A percentile compares a stretch with the other conserved stretches of the same genome.
These are phyloP conservation scores for Suhomyces tanzawaensis DNA, from an alignment of 805 yeast genomes.

Conservation along the genomic window DNA sequence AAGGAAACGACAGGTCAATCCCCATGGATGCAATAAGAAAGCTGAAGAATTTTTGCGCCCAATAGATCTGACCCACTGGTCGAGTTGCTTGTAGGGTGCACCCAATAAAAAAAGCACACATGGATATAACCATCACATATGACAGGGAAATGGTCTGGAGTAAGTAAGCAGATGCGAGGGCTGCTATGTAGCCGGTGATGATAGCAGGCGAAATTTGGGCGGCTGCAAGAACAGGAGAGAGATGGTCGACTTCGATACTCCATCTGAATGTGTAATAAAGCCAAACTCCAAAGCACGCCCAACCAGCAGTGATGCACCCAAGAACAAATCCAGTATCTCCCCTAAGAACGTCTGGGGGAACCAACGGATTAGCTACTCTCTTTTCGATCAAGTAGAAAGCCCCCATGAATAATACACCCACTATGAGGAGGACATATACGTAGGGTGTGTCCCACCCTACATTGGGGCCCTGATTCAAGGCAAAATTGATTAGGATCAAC, in stretches of 20 bases:
- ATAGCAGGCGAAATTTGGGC: constrained; percentile 19
- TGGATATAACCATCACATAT: constrained; percentile 13
- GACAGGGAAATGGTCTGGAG: constrained; percentile 11
- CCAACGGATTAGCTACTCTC: constrained; percentile 13
- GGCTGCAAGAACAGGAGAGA: constrained; percentile 12
- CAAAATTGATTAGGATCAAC: constrained; percentile 16
- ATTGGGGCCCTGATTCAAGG: constrained; percentile 21
- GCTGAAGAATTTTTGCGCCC: constrained; percentile 18
- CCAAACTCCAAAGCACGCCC: constrained; percentile 21
- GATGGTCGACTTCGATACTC: constrained; percentile 11
- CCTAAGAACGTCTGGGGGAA: constrained; percentile 10
- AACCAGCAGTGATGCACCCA: constrained; percentile 18
- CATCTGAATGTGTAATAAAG: constrained; percentile 15
- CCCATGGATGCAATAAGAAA: constrained; percentile 13
- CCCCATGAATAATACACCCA: constrained; percentile 12
- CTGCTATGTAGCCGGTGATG: constrained; percentile 14
- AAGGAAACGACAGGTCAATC: constrained; percentile 21
- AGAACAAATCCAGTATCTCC: constrained; percentile 18
- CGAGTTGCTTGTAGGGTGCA: constrained; percentile 14
- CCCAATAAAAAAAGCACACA: constrained; percentile 13
- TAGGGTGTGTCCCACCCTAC: constrained; percentile 19
- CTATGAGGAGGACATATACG: constrained; percentile 18
- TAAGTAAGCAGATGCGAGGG: constrained; percentile 8
- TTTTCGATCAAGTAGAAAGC: constrained; percentile 10
- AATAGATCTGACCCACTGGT: constrained; percentile 17